Conservation (phyloP, 805 yeast genomes). For the Barnettozyma pratensis region DNA sequence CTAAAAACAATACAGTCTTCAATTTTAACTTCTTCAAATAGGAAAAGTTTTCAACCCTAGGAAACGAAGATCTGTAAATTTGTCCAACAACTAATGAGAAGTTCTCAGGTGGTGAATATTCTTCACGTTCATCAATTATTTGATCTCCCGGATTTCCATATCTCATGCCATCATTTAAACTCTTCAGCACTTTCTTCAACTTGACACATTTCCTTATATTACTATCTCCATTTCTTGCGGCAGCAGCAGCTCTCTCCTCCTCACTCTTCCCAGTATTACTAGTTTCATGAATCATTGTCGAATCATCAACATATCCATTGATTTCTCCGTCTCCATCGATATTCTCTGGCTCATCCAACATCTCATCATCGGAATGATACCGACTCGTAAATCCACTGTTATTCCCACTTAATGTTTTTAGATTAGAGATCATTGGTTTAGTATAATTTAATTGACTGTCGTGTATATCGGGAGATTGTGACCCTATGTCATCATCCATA, state of each 20-base stretch:
- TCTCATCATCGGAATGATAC: slow-evolving; percentile 19
- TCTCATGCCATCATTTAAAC: slow-evolving; percentile 4
- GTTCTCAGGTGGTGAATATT: slow-evolving; percentile 73
- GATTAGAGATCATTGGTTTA: background rate
- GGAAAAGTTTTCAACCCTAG: slow-evolving; percentile 74
- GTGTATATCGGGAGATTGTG: background rate
- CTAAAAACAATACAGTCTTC: slow-evolving; percentile 73
- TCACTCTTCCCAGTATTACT: background rate
- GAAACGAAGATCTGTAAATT: slow-evolving; percentile 87
- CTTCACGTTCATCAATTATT: slow-evolving; percentile 19
- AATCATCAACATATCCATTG: slow-evolving; percentile 6
- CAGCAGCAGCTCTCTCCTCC: background rate
- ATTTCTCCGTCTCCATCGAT: slow-evolving; percentile 4
- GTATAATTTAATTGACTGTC: background rate
- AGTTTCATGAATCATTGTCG: background rate
- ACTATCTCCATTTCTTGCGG: background rate
- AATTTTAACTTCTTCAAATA: slow-evolving; percentile 60
- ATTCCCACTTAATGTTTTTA: background rate
- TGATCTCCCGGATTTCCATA: slow-evolving; percentile 9
- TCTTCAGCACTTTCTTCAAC: slow-evolving; percentile 20
- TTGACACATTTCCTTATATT: slow-evolving; percentile 1
- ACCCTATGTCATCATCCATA: slow-evolving; percentile 5
- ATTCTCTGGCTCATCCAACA: slow-evolving; percentile 9
- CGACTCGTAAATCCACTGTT: slow-evolving; percentile 2
- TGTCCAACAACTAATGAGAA: slow-evolving; percentile 76